These are phyloP conservation scores for Dryas drummondii DNA, from an alignment of 306 rosid species.

Conservation along the genomic window DNA sequence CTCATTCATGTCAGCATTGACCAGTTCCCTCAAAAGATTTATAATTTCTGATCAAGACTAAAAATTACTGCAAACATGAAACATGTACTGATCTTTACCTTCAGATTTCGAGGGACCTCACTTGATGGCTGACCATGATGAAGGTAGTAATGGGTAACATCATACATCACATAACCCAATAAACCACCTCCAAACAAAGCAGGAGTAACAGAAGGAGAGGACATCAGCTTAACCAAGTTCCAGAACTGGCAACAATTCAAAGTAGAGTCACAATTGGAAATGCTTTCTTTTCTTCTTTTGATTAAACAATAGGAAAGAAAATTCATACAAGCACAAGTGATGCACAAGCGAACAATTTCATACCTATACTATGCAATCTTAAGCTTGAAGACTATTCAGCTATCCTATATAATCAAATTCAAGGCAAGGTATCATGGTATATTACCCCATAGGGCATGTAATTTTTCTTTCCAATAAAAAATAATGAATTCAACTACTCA, in stretches of 20 bases:
- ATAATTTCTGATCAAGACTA: background rate
- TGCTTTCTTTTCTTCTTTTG: background rate
- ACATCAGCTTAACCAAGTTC: conserved; percentile 61
- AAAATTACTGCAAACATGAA: background rate
- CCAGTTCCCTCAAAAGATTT: background rate
- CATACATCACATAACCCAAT: conserved; percentile 92
- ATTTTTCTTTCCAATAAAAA: conserved; percentile 1
- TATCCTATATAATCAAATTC: background rate
- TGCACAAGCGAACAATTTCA: background rate
- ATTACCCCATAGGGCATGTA: background rate
- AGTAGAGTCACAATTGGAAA: conserved; percentile 27
- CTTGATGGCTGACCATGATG: conserved; percentile 88
- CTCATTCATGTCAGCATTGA: conserved; percentile 11
- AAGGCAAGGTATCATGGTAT: background rate
- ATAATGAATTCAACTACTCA: background rate
- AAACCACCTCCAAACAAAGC: conserved; percentile 89
- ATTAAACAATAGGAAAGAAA: background rate
- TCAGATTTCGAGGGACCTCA: conserved; percentile 52
- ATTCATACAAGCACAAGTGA: background rate
- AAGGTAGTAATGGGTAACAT: conserved; percentile 85
- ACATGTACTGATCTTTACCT: conserved; percentile 49
- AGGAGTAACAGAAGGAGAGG: conserved; percentile 71
- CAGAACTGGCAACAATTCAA: conserved; percentile 61
- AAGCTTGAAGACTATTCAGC: background rate
- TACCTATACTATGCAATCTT: background rate